Conservation (phyloP, 495 filamentous ascomycete species). For the Xylaria intraflava region DNA sequence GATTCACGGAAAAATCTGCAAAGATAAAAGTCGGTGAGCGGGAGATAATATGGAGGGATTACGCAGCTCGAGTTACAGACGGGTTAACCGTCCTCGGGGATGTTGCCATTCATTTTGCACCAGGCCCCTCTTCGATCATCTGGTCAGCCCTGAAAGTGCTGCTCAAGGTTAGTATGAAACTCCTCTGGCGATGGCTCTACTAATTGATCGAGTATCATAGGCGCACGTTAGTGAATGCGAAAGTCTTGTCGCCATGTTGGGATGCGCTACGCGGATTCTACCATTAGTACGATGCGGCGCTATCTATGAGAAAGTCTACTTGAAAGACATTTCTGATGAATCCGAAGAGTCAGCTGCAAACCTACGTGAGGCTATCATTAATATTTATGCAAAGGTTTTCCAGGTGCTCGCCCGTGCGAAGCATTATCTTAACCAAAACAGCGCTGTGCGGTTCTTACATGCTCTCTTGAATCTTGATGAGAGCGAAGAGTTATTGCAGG, state of each 20-base stretch:
- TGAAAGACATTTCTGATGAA: not conserved
- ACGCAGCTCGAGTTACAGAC: not conserved
- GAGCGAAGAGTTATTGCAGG: not conserved
- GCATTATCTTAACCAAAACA: not conserved
- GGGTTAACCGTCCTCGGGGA: slow-evolving; percentile 28
- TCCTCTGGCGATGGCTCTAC: not conserved
- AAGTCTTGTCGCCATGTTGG: slow-evolving; percentile 1
- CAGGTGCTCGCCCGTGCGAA: not conserved
- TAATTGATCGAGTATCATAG: not conserved
- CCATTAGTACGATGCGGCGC: slow-evolving; percentile 2
- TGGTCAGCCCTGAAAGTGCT: slow-evolving; percentile 26
- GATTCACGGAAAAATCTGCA: not conserved
- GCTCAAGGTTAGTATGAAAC: slow-evolving; percentile 4
- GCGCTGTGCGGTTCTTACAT: not conserved
- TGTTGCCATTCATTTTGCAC: slow-evolving; percentile 26
- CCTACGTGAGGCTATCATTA: not conserved
- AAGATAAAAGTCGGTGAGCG: not conserved
- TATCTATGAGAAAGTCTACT: slow-evolving; percentile 2
- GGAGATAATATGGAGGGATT: not conserved
- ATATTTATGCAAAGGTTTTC: not conserved
- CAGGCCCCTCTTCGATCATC: slow-evolving; percentile 24
- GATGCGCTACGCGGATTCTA: not conserved
- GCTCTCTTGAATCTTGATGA: not conserved
- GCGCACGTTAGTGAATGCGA: slow-evolving; percentile 1
- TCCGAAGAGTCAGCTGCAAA: not conserved